Base-by-base conservation (phyloP, 306 rosid genomes). In the Abrus precatorius region DNA sequence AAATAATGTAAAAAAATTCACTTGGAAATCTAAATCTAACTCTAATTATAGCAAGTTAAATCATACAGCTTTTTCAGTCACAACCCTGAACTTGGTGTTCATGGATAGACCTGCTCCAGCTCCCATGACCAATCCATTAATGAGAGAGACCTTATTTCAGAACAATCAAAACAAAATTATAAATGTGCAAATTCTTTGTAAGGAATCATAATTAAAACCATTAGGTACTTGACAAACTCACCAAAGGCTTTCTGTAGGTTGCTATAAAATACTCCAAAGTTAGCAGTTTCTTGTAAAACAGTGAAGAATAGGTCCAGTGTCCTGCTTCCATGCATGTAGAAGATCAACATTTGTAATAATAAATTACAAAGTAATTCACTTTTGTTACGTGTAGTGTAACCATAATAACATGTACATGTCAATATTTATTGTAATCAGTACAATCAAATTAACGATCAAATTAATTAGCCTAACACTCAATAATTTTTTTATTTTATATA, bases 41-140 rank as follows among this genome's bases (percentile, higher is more conserved):
- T 56, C 12, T 56, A 28, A 7, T 32, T 61, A 1, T 6, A 1
- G 14, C 47, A 14, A 49, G 6, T 4, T 44, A 14, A 56, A n/a
- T 0, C 41, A 28, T 82, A 76, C 81, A 28, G 85, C 11, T 14
- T 67, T 81, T 44, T 73, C 80, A 14, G 84, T 74, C 13, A 74
- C 80, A 81, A 81, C 12, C 14, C 80, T 81, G 14, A 74, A 81
- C 1, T 2, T 74, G 48, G 75, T 45, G 54, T 56, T 82, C 45
- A 82, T 82, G 41, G 80, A 75, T 1, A 82, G 48, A 11, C 76
- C 81, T 48, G 85, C 76, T 56, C 85, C 85, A 5, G 38, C 85
- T 67, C 85, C 85, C 71, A 82, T 74, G 10, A 75, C 85, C 2
- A 57, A 8, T 47, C 85, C 85, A 81, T 81, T 48, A 13, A 81